Evolutionary conservation across 228 moss, liverwort and hornwort genomes (phyloP), one percentile per base, ranked within the genome.

Genomic region (Sphagnum magellanicum): DNA sequence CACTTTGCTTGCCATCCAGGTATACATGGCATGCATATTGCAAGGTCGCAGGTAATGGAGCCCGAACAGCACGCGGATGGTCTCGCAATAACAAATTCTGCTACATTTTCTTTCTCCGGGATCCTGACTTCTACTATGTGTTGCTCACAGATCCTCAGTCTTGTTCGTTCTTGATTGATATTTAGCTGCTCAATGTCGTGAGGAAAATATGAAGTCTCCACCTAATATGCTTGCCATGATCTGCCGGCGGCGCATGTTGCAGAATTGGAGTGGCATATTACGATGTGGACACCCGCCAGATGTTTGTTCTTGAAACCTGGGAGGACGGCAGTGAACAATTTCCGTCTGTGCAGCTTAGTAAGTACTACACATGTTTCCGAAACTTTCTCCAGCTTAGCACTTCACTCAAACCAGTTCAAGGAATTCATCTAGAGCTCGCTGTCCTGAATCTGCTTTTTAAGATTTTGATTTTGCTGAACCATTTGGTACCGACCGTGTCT

Each of bases 231-330:
- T 32, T 32, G 32, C 32, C 32, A 32, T 32, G 1, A 32, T 32
- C 32, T 32, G 32, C 32, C 3, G 32, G 3, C 32, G 32, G 32
- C 32, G 32, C 32, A 32, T 32, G 32, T 55, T 16, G 63, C 81
- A 98, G 97, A 73, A 74, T 98, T 75, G 97, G 97, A 50, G 88
- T 88, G 79, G 90, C 97, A 50, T 91, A 91, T 71, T 90, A 81
- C 72, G 87, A 98, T 77, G 77, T 77, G 66, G 79, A 78, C 50
- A 72, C 85, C 64, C 74, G 94, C 55, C 81, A 91, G 53, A 85
- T 98, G 90, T 93, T 81, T 81, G 97, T 92, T 11, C 78, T 90
- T 83, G 97, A 98, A 74, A 87, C 91, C 49, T 93, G 83, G 81
- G 91, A 98, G 74, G 75, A 91, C 59, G 82, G 63, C 63, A 60